Evolutionary conservation across 805 yeast species (phyloP), one percentile per base, ranked within the genome.

Genomic region (Ogataea chonburiensis): DNA sequence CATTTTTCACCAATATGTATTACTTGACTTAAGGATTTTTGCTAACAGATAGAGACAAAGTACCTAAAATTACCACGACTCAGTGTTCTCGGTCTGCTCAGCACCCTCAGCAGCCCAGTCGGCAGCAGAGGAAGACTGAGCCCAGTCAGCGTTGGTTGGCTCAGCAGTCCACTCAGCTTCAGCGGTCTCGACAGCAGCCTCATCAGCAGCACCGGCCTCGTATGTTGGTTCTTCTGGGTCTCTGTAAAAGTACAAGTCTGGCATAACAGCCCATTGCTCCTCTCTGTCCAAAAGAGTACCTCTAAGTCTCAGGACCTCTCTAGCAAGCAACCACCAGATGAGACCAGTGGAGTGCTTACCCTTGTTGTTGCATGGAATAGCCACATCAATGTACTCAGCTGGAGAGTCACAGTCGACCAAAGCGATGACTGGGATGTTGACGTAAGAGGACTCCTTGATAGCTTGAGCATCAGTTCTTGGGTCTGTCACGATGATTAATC

Each of bases 401-500:
- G 98, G 98, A 60, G 97, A 89, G 78, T 93, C 99, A 71, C 89
- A 84, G 76, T 93, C 99, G 62, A 88, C 77, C 69, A 93, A 86
- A 65, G 99, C 99, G 71, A 93, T 93, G 68, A 93, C 98, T 74
- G 99, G 99, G 67, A 93, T 89, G 94, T 93, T 93, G 69, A 94
- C 98, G 78, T 93, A 93, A 62, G 98, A 89, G 55, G 98, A 89
- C 81, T 93, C 99, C 79, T 87, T 88, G 82, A 93, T 93, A 66
- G 99, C 98, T 80, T 93, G 98, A 68, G 96, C 86, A 68, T 93
- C 98, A 60, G 98, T 91, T 84, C 98, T 91, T 79, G 99, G 98
- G 78, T 93, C 98, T 65, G 98, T 91, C 67, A 93, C 98, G 63
- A 93, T 78, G 70, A 93, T 88, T 70, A 93, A 83, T 79, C 99